Conservation (phyloP, 345 rosid species). For the Gossypioides kirkii region DNA sequence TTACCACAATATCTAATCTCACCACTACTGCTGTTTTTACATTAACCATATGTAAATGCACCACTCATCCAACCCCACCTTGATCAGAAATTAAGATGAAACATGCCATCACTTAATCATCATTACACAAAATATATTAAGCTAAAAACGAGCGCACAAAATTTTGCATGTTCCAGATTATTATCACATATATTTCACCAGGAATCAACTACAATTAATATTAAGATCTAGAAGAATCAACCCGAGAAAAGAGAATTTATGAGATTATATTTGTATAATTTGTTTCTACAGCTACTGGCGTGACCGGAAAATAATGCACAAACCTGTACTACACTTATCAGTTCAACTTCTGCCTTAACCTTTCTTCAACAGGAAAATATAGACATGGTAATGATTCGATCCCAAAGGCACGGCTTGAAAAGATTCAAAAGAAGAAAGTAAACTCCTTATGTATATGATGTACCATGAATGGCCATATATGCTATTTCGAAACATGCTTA, state of each 20-base stretch:
- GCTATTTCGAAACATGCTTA: neutral
- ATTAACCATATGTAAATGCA: too few relatives aligned
- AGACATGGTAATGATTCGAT: neutral
- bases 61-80: too few relatives aligned
- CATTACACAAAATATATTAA: neutral
- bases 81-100: too few relatives aligned
- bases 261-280: neutral
- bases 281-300: neutral
- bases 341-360: neutral
- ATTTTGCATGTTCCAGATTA: neutral
- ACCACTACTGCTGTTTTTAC: too few relatives aligned
- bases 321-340: neutral
- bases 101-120: too few relatives aligned
- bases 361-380: neutral
- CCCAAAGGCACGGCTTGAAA: neutral
- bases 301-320: neutral
- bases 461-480: neutral
- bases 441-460: neutral
- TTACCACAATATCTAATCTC: too few relatives aligned
- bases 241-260: neutral
- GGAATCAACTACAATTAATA: neutral
- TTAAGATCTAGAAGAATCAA: neutral
- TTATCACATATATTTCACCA: neutral
- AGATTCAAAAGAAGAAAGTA: neutral
- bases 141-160: neutral